Evolutionary conservation across 1,139 yeast species (phyloP).

Genomic region (Yamadazyma diospyri): DNA sequence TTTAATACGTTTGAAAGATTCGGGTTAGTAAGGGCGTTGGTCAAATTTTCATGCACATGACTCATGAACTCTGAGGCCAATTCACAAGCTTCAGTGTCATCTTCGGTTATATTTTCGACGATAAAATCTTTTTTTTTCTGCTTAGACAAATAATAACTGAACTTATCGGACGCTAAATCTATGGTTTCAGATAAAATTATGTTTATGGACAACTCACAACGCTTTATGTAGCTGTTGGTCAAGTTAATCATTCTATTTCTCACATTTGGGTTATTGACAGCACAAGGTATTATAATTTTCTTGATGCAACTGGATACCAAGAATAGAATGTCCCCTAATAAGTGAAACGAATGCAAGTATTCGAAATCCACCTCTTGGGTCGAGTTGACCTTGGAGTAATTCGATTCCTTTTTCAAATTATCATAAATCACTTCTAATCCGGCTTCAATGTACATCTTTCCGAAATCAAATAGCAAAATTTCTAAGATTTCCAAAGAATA

Average conservation of each 20-base stretch:
- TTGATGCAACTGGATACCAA: conserved; percentile 69
- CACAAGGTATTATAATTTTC: conserved; percentile 69
- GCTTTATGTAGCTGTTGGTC: conserved; percentile 63
- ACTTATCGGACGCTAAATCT: conserved; percentile 45
- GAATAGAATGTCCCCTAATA: conserved; percentile 61
- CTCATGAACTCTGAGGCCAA: conserved; percentile 54
- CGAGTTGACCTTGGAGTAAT: conserved; percentile 21
- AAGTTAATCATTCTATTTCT: conserved; percentile 60
- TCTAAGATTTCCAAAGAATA: conserved; percentile 67
- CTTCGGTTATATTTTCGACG: conserved; percentile 44
- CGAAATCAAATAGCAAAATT: conserved; percentile 64
- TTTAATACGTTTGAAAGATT: conserved; percentile 53
- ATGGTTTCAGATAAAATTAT: conserved; percentile 59
- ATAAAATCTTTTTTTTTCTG: conserved; percentile 31
- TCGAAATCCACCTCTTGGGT: conserved; percentile 32
- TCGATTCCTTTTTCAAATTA: conserved; percentile 28
- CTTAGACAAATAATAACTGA: conserved; percentile 47
- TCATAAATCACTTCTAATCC: conserved; percentile 71
- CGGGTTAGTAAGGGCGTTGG: conserved; percentile 42
- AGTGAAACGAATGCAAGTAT: conserved; percentile 50
- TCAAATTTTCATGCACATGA: conserved; percentile 35
- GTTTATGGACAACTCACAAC: conserved; percentile 69
- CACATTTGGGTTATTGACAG: conserved; percentile 58
- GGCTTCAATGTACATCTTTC: conserved; percentile 69
- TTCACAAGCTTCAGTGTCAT: conserved; percentile 69